Conservation (phyloP, 805 yeast species). For the Wickerhamiella allomyrinae region DNA sequence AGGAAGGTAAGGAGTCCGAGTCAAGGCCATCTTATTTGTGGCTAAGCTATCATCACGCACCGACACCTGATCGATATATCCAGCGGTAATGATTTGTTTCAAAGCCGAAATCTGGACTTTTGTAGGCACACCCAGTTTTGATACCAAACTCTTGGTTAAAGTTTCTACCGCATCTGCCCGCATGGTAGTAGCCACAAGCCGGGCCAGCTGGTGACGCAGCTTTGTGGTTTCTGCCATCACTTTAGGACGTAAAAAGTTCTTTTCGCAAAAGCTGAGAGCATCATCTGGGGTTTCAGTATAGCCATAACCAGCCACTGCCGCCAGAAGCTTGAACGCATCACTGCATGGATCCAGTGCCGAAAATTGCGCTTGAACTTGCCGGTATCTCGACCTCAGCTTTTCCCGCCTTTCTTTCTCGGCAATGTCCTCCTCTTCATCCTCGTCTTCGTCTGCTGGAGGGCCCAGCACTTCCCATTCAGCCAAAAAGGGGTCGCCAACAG, state of each 20-base stretch:
- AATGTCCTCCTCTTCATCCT: constrained; percentile 16
- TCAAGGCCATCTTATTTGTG: constrained; percentile 40
- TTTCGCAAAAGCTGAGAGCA: constrained; percentile 33
- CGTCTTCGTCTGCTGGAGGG: constrained; percentile 6
- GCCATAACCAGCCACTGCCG: constrained; percentile 80
- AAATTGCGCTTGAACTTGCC: constrained; percentile 46
- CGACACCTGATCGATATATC: constrained; percentile 83
- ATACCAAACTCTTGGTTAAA: constrained; percentile 37
- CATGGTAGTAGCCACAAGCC: constrained; percentile 51
- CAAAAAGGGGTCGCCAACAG: constrained; percentile 87
- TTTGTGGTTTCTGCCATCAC: constrained; percentile 74
- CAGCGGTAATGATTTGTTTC: constrained; percentile 86
- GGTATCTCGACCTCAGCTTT: constrained; percentile 31
- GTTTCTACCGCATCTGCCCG: constrained; percentile 26
- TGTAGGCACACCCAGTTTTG: constrained; percentile 46
- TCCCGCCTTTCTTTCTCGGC: constrained; percentile 22
- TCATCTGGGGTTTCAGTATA: constrained; percentile 32
- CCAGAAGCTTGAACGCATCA: constrained; percentile 60
- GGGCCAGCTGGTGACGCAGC: constrained; percentile 63
- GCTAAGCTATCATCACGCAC: constrained; percentile 52
- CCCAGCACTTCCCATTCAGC: constrained; percentile 63
- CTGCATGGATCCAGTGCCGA: constrained; percentile 54
- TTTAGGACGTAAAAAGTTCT: constrained; percentile 62
- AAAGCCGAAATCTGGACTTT: constrained; percentile 57
- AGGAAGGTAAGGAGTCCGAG: constrained; percentile 37